A percentile compares a stretch with the other conserved stretches of the same genome.
phyloP scores from a whole-genome alignment of 2,329 filamentous ascomycete genomes.

The Clonostachys sp. region DNA sequence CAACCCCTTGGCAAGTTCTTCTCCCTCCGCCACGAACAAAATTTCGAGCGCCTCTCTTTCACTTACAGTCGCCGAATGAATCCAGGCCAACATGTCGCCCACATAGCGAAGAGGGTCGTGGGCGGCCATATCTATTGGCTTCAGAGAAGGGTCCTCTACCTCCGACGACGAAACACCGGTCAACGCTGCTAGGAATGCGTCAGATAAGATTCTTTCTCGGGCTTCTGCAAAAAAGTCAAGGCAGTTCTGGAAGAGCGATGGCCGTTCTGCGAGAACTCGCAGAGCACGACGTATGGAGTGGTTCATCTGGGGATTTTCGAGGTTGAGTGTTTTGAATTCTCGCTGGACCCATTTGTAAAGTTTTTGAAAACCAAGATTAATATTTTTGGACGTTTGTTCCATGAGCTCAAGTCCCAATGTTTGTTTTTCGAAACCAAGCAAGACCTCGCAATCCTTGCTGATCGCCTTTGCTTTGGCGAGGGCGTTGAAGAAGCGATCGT shows the following conservation, averaged over 20 bases:
- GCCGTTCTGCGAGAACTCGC: slow-evolving; percentile 82
- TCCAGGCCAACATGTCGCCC: slow-evolving; percentile 97
- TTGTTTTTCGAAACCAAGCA: slow-evolving; percentile 88
- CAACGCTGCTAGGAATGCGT: slow-evolving; percentile 83
- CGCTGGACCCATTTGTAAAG: slow-evolving; percentile 93
- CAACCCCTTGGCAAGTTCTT: slow-evolving; percentile 80
- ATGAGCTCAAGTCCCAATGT: slow-evolving; percentile 84
- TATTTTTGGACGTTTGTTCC: slow-evolving; percentile 80
- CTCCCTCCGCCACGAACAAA: slow-evolving; percentile 84
- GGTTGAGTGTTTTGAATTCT: slow-evolving; percentile 86
- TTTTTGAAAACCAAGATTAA: slow-evolving; percentile 91
- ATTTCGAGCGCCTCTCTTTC: slow-evolving; percentile 90
- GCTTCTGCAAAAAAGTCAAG: slow-evolving; percentile 91
- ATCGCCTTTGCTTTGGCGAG: slow-evolving; percentile 81
- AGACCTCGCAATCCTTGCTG: slow-evolving; percentile 79
- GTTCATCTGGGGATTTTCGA: slow-evolving; percentile 92
- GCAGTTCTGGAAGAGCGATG: slow-evolving; percentile 87
- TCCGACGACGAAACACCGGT: slow-evolving; percentile 64
- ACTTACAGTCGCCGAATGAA: slow-evolving; percentile 88
- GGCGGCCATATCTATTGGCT: slow-evolving; percentile 90
- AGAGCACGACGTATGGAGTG: slow-evolving; percentile 78
- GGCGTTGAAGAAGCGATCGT: slow-evolving; percentile 77
- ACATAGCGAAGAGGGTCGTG: slow-evolving; percentile 90
- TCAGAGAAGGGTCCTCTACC: slow-evolving; percentile 57
- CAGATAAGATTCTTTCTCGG: slow-evolving; percentile 78